Conservation (phyloP, 345 rosid genomes). For the Combretum micranthum region DNA sequence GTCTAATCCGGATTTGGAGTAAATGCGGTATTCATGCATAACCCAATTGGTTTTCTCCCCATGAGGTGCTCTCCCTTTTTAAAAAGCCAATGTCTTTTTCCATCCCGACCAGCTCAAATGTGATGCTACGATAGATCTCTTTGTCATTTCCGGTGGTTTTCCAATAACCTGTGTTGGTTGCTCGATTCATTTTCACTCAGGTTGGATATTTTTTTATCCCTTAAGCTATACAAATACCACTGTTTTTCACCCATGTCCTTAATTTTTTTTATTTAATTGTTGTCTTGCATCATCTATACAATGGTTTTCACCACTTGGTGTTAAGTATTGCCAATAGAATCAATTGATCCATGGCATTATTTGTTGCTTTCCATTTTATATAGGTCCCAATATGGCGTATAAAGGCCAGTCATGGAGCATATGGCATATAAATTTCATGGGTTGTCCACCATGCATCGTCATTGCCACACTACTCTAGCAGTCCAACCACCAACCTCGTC, state of each 20-base stretch:
- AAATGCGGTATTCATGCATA: slow-evolving; percentile 96
- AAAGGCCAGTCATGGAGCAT: no score
- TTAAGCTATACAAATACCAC: slow-evolving; percentile 92
- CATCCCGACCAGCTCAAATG: slow-evolving; percentile 78
- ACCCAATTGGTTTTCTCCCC: slow-evolving; percentile 98
- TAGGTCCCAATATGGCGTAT: no score
- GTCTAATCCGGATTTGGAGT: slow-evolving; percentile 69
- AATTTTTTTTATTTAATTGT: no score
- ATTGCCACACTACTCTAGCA: no score
- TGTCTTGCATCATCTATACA: no score
- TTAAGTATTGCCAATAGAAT: no score
- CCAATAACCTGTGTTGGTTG: slow-evolving; percentile 96
- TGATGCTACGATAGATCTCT: slow-evolving; percentile 73
- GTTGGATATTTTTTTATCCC: slow-evolving; percentile 95
- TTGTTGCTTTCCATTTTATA: no score
- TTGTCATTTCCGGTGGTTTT: slow-evolving; percentile 98
- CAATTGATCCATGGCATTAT: no score
- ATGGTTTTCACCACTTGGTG: no score
- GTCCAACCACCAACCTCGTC: no score
- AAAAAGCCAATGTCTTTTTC: slow-evolving; percentile 96
- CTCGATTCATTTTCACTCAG: slow-evolving; percentile 91
- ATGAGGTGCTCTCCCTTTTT: slow-evolving; percentile 95
- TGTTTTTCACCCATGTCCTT: slow-evolving; percentile 99
- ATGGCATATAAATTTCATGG: no score
- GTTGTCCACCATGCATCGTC: no score